Base-by-base conservation (phyloP, 345 rosid genomes). In the Erysimum cheiranthoides region DNA sequence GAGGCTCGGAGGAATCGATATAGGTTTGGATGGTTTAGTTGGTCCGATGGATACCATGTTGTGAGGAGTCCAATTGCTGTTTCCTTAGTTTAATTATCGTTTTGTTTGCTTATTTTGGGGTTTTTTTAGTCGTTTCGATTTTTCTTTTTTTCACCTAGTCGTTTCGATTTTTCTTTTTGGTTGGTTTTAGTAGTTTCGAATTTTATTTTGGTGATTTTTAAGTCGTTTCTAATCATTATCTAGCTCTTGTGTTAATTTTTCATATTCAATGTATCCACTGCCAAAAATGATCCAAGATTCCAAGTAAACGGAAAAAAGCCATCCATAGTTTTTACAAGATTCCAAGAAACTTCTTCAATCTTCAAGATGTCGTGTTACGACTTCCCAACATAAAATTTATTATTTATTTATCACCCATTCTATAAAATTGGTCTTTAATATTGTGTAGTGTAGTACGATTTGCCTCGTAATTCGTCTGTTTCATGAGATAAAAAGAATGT, bases 11-110 rank as follows among this genome's bases (percentile, higher is more conserved):
- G 47, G 54, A 73, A 73, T 63, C 76, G 35, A 18, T 88, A 85
- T 70, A 82, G 45, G 38, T 89, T 90, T 59, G 98, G 98, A 11
- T 86, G 85, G 89, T 93, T 83, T 63, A 79, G 81, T 52, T 90
- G 91, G 91, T 68, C 53, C 30, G 89, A 88, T 75, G 78, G 82
- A 27, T 8, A 58, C 45, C 90, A 86, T 61, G 14, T 11, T 35
- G 94, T 89, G 8, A 82, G 83, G 71, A 93, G 93, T 81, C 89
- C 93, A 12, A 63, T 87, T 35, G 90, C 87, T 9, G 73, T 85
- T 8, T 85, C 89, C 21, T 67, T 85, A 14, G 85, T 75, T 51
- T 69, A 34, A 57, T 16, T 21, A 27, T 36, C 14, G 6, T n/a
- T 9, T 52, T 30, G 1, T 1, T 21, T 71, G 5, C 18, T 31